Conservation (phyloP, 75 land plant genomes). For the Pinus taeda region DNA sequence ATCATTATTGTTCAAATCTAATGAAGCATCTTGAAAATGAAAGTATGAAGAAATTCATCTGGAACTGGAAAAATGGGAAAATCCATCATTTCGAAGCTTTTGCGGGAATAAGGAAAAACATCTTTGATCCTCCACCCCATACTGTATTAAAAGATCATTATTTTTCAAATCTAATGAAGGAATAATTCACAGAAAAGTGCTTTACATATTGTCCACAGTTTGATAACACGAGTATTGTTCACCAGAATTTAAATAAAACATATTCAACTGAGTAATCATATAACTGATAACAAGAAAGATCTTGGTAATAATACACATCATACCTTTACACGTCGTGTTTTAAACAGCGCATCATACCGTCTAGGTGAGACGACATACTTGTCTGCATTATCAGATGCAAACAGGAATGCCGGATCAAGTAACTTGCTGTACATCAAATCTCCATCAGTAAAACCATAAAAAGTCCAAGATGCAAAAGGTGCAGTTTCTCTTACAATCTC, state of each 20-base stretch:
- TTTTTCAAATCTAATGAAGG: not conserved
- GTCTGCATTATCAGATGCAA: constrained; percentile 75
- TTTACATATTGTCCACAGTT: not conserved
- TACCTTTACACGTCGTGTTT: constrained; percentile 91
- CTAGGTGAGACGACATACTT: constrained; percentile 67
- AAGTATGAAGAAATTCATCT: no score
- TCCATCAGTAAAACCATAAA: not conserved
- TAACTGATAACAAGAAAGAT: not conserved
- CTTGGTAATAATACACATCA: not conserved
- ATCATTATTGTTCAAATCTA: not conserved
- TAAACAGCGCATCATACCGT: constrained; percentile 77
- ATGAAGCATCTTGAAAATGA: not conserved
- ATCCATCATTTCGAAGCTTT: no score
- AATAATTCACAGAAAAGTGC: not conserved
- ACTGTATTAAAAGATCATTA: no score
- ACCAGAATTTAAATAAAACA: not conserved
- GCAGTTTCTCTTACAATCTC: not conserved
- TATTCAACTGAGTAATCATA: not conserved
- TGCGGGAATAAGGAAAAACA: no score
- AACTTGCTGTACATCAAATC: constrained; percentile 54
- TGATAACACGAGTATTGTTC: not conserved
- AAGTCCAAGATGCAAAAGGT: not conserved
- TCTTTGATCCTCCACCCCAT: no score
- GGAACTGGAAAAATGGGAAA: no score
- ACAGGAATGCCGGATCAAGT: constrained; percentile 83